phyloP scores from a whole-genome alignment of 331 rosid species.

The Spiraea crenata region DNA sequence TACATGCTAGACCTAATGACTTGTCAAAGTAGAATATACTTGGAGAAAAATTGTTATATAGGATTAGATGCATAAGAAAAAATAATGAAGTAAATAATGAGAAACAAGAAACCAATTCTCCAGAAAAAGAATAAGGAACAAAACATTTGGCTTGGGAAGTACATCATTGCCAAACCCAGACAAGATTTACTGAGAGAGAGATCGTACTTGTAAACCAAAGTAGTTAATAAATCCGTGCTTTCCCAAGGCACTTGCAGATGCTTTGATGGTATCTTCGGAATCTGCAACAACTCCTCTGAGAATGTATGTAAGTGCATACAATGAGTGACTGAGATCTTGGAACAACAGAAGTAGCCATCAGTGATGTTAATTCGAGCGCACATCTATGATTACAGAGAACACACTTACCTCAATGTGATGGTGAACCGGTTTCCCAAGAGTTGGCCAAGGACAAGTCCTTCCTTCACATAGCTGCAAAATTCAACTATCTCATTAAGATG shows the following conservation, averaged over 20 bases:
- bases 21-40: no score
- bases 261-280: constrained; percentile 75
- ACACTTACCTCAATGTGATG: constrained; percentile 70
- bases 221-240: constrained; percentile 85
- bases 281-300: constrained; percentile 94
- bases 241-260: constrained; percentile 81
- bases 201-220: constrained; percentile 89
- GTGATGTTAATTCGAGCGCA: neutral
- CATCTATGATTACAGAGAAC: constrained; percentile 11
- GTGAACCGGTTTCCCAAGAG: constrained; percentile 88
- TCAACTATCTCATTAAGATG: constrained; percentile 23
- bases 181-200: constrained; percentile 9
- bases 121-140: neutral
- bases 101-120: neutral
- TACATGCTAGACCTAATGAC: no score
- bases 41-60: neutral
- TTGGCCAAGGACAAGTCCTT: constrained; percentile 94
- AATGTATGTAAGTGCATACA: constrained; percentile 29
- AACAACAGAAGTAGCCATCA: neutral
- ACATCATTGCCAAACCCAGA: neutral
- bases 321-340: constrained; percentile 17
- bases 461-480: constrained; percentile 66
- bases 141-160: neutral
- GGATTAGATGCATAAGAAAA: neutral
- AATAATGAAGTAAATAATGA: no score